Base-by-base conservation (phyloP, 176 grass and related monocot species). In the Oryza australiensis region DNA sequence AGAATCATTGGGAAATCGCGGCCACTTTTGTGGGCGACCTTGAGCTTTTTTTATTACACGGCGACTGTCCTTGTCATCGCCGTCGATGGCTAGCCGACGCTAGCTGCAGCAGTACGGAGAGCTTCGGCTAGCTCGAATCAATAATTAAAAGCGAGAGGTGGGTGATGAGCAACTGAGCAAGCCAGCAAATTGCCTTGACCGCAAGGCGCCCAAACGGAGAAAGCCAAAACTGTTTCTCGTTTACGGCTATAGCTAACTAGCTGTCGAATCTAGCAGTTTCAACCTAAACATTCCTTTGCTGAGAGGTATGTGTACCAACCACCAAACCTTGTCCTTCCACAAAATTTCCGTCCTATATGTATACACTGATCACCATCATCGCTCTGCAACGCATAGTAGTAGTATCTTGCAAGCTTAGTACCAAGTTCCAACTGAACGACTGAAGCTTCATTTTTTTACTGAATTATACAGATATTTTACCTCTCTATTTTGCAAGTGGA, bases 241-340 rank as follows among this genome's bases (percentile, higher is more conserved):
- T 26, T 27, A 68, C 59, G 67, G 51, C 35, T 68, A 68, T 68
- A 68, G 7, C 51, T 53, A 46, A 3, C 43, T 46, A 53, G 16
- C 48, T 20, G 48, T 59, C 42, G 59, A 78, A 86, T 90, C 83
- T 73, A 86, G 37, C 73, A 68, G 62, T 86, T 86, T 90, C 20
- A 77, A 24, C n/a, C 9, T 37, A 74, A 90, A 86, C 83, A 90
- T 90, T 86, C 83, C 74, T 18, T 73, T 66, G n/a, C 73, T 78
- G 79, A 73, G 3, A 59, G 62, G 34, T 74, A 23, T 24, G 38
- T 55, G 75, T 81, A 74, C 46, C 82, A 76, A 42, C 57, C 34
- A 73, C 74, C 45, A 26, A 79, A 45, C 48, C 67, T 55, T 8
- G 51, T 55, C 30, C 22, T 60, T 68, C 26, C 8, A 41, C 55